Evolutionary conservation across 768 basidiomycete genomes (phyloP).

Genomic region (Podaxis sp.): DNA sequence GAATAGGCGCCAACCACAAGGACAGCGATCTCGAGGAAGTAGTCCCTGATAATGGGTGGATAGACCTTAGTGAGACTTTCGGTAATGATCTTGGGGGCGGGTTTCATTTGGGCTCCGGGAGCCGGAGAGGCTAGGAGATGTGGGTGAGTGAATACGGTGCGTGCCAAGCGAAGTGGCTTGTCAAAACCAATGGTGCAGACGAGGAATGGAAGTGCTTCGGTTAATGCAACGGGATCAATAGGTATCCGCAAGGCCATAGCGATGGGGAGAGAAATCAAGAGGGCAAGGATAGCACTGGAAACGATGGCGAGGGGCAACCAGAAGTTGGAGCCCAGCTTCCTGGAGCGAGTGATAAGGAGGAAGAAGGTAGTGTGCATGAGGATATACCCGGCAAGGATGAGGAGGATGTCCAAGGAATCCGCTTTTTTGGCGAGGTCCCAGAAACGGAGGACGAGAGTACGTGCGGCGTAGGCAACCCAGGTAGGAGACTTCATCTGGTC

Average conservation of each 20-base stretch:
- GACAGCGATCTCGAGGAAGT: constrained; percentile 88
- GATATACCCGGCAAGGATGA: constrained; percentile 90
- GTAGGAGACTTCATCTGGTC: constrained; percentile 77
- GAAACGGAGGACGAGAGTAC: constrained; percentile 76
- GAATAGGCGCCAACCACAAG: constrained; percentile 84
- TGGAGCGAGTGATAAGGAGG: constrained; percentile 84
- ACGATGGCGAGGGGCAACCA: constrained; percentile 68
- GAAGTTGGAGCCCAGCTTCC: constrained; percentile 73
- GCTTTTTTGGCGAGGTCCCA: constrained; percentile 91
- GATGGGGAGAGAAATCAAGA: constrained; percentile 82
- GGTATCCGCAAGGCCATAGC: constrained; percentile 74
- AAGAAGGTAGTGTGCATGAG: constrained; percentile 97
- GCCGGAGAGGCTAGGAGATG: constrained; percentile 46
- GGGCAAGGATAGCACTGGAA: constrained; percentile 76
- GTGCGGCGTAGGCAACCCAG: constrained; percentile 88
- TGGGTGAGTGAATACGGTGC: constrained; percentile 85
- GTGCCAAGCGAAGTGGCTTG: constrained; percentile 90
- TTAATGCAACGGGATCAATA: constrained; percentile 89
- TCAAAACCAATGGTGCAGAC: constrained; percentile 99
- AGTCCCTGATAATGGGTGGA: constrained; percentile 86
- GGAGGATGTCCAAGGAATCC: constrained; percentile 92
- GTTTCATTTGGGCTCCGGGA: constrained; percentile 47
- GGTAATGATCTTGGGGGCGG: constrained; percentile 81
- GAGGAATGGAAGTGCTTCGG: constrained; percentile 95
- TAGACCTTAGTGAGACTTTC: constrained; percentile 82